phyloP scores from a whole-genome alignment of 1,284 basidiomycete genomes.

The Ganoderma leucocontextum region DNA sequence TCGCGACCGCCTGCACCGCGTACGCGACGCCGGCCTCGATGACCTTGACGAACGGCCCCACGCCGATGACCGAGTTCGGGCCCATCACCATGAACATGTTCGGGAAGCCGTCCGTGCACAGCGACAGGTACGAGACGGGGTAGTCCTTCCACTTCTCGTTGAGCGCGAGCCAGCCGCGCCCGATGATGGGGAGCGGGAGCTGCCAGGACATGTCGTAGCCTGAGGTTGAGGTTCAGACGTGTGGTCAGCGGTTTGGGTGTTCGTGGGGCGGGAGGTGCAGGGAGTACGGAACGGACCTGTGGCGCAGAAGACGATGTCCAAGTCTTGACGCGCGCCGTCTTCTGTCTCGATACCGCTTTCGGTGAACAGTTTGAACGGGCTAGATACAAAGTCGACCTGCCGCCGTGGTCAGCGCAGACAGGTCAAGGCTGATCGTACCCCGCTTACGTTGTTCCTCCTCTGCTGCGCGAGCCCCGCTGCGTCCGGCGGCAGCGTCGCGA shows the following conservation, averaged over 20 bases:
- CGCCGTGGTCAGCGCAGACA: not conserved
- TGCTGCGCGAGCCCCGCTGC: constrained; percentile 57
- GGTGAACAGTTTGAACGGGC: constrained; percentile 58
- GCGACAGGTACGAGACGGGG: constrained; percentile 61
- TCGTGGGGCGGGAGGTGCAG: not conserved
- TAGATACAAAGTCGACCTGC: constrained; percentile 61
- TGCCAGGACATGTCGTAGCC: constrained; percentile 64
- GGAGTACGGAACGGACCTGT: constrained; percentile 32
- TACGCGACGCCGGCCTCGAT: constrained; percentile 66
- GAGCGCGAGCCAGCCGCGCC: constrained; percentile 55
- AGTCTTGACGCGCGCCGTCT: constrained; percentile 59
- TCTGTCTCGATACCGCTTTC: constrained; percentile 61
- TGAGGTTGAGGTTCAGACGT: constrained; percentile 16
- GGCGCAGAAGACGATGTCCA: constrained; percentile 58
- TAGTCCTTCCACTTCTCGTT: constrained; percentile 60
- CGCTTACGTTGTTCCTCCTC: constrained; percentile 57
- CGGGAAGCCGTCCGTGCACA: constrained; percentile 67
- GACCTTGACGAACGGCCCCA: constrained; percentile 59
- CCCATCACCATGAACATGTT: constrained; percentile 66
- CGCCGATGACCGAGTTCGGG: constrained; percentile 62
- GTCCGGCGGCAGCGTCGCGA: constrained; percentile 57
- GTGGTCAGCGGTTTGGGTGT: no score
- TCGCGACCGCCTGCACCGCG: constrained; percentile 48
- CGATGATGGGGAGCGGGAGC: constrained; percentile 60
- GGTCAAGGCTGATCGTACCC: not conserved